phyloP scores from a whole-genome alignment of 345 rosid species.

The Alliaria petiolata region DNA sequence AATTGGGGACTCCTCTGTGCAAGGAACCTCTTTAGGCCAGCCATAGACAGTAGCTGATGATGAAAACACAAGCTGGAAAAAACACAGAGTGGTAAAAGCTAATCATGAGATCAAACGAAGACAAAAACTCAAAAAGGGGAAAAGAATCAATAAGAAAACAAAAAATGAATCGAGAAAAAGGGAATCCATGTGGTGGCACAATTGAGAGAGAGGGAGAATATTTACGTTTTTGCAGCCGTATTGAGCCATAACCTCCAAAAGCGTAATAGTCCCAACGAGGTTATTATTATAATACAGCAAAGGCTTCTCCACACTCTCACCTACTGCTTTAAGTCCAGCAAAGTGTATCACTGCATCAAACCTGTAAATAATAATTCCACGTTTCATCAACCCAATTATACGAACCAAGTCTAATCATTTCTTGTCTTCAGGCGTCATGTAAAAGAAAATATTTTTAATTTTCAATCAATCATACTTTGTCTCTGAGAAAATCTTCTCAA shows the following conservation, averaged over 20 bases:
- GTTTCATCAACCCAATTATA: slow-evolving; percentile 16
- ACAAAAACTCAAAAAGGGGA: not conserved
- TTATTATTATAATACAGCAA: slow-evolving; percentile 79
- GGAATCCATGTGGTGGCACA: slow-evolving; percentile 17
- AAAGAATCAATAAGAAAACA: not conserved
- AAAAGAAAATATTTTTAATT: not conserved
- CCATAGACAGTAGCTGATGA: slow-evolving; percentile 98
- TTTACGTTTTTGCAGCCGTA: slow-evolving; percentile 84
- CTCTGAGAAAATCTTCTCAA: slow-evolving; percentile 61
- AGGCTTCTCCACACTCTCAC: slow-evolving; percentile 91
- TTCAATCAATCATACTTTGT: slow-evolving; percentile 46
- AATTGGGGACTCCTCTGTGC: slow-evolving; percentile 83
- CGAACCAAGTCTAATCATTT: slow-evolving; percentile 5
- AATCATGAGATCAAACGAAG: slow-evolving; percentile 16
- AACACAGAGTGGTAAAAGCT: slow-evolving; percentile 16
- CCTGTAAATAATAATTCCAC: slow-evolving; percentile 38
- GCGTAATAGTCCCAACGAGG: slow-evolving; percentile 67
- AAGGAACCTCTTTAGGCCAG: slow-evolving; percentile 95
- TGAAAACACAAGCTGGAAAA: slow-evolving; percentile 85
- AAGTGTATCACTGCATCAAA: slow-evolving; percentile 96
- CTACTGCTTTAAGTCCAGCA: slow-evolving; percentile 98
- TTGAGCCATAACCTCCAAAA: slow-evolving; percentile 84
- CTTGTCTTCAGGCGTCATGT: not conserved
- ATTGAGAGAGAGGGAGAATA: not conserved
- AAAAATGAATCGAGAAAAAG: not conserved